Conservation (phyloP, 2,329 filamentous ascomycete species). For the Stylonectria norvegica region DNA sequence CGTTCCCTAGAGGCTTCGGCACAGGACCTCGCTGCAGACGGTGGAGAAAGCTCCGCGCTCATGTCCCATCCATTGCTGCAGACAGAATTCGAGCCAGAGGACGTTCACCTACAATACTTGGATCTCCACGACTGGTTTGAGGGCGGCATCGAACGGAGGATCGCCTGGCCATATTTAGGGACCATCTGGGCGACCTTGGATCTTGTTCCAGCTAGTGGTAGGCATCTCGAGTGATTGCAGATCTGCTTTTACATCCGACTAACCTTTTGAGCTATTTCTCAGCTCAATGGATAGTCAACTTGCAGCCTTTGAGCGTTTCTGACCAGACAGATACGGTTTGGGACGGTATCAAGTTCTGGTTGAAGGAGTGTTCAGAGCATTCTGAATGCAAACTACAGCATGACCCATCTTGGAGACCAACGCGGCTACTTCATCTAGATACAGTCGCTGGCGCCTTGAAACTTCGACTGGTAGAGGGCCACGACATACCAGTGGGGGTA, state of each 20-base stretch:
- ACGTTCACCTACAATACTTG: slow-evolving; percentile 4
- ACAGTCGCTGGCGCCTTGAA: background rate
- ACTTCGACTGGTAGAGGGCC: slow-evolving; percentile 2
- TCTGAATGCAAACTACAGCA: background rate
- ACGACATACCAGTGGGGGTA: background rate
- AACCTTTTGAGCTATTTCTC: background rate
- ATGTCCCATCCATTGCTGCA: slow-evolving; percentile 3
- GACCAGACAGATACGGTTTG: slow-evolving; percentile 2
- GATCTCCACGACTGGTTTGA: background rate
- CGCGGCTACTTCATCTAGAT: slow-evolving; percentile 1
- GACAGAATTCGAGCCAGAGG: background rate
- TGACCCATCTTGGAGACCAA: slow-evolving; percentile 4
- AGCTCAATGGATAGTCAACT: background rate
- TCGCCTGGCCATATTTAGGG: slow-evolving; percentile 1
- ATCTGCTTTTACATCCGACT: too few species aligned
- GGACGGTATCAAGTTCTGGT: slow-evolving; percentile 5
- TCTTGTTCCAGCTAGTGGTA: background rate
- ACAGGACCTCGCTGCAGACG: background rate
- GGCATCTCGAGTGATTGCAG: too few species aligned
- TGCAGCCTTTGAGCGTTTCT: background rate
- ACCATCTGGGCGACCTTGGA: slow-evolving; percentile 7
- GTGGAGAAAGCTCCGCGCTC: background rate
- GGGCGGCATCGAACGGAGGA: background rate
- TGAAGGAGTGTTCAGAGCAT: slow-evolving; percentile 4
- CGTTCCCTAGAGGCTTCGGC: slow-evolving; percentile 1